phyloP scores from a whole-genome alignment of 768 basidiomycete species.

The Cyclocybe cylindracea region DNA sequence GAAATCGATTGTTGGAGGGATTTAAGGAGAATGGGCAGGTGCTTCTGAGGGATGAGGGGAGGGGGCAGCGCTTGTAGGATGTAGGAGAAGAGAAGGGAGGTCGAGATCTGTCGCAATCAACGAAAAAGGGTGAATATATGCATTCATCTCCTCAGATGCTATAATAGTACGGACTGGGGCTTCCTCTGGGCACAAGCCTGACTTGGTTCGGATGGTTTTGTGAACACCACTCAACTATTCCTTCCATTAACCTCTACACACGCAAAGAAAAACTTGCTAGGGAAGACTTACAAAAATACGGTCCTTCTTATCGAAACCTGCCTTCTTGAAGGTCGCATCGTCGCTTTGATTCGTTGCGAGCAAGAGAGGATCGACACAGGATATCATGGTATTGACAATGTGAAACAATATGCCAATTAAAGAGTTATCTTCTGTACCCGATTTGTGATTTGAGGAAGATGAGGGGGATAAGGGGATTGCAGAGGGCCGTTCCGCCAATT shows the following conservation, averaged over 20 bases:
- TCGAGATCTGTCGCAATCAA: constrained; percentile 43
- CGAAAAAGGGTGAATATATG: not conserved
- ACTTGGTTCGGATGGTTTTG: constrained; percentile 33
- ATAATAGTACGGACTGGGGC: constrained; percentile 30
- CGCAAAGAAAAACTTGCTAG: not conserved
- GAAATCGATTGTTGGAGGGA: constrained; percentile 29
- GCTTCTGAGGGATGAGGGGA: constrained; percentile 33
- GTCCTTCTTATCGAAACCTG: constrained; percentile 61
- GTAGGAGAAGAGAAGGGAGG: constrained; percentile 52
- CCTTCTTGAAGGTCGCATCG: constrained; percentile 48
- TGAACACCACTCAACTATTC: constrained; percentile 37
- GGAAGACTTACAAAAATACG: constrained; percentile 45
- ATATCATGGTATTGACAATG: constrained; percentile 33
- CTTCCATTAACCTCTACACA: not conserved
- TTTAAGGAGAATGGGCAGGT: constrained; percentile 34
- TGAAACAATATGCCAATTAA: constrained; percentile 45
- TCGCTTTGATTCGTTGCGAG: constrained; percentile 29
- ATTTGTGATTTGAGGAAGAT: constrained; percentile 8
- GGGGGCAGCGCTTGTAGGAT: constrained; percentile 52
- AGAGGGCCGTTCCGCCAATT: constrained; percentile 46
- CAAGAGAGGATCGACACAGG: constrained; percentile 51
- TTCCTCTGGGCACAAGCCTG: constrained; percentile 32
- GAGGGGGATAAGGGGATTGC: constrained; percentile 8
- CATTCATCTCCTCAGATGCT: not conserved
- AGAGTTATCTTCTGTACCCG: constrained; percentile 12